Evolutionary conservation across 441 rosid species (phyloP), one percentile per base, ranked within the genome.

Genomic region (Brassica balearica): DNA sequence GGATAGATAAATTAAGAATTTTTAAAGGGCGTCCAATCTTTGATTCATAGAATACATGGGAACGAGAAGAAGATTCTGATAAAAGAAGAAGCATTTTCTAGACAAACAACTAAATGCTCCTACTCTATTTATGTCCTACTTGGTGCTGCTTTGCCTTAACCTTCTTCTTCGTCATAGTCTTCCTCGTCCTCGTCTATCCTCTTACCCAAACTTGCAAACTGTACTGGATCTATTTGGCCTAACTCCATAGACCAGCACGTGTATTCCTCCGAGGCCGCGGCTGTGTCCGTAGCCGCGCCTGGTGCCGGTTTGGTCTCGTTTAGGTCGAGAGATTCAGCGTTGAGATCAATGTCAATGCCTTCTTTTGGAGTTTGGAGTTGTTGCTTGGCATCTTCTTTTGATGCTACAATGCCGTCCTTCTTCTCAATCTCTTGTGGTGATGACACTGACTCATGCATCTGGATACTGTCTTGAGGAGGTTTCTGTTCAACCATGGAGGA

Each of bases 121-220:
- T 79, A 79, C 78, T 74, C 75, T 79, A 74, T 62, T 43, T 79
- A 79, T 55, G 53, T 58, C 76, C 79, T 75, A 75, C 4, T 12
- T 6, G 11, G 12, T 71, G 4, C 43, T 71, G 60, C 63, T 58
- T 29, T 38, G 67, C 59, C 22, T 85, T 73, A 95, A 55, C 86
- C 92, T 87, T 92, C 92, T 87, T 92, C 56, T 86, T 92, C 97
- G 10, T 94, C 98, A 0, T 94, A 92, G 82, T 92, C 97, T 84
- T 94, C 98, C 20, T 94, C 97, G 6, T 90, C 97, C 82, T 94
- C 97, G 11, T 94, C 95, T 75, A 88, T 69, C 72, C 87, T 84
- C 77, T 73, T 75, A 63, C 88, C 70, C 20, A 94, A 82, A 65
- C 84, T 87, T 67, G 90, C 90, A 27, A 94, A 88, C 77, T 90